A percentile compares a stretch with the other conserved stretches of the same genome.
Conservation (phyloP, 192 early-diverging fungal species). For the Linnemannia elongata region DNA sequence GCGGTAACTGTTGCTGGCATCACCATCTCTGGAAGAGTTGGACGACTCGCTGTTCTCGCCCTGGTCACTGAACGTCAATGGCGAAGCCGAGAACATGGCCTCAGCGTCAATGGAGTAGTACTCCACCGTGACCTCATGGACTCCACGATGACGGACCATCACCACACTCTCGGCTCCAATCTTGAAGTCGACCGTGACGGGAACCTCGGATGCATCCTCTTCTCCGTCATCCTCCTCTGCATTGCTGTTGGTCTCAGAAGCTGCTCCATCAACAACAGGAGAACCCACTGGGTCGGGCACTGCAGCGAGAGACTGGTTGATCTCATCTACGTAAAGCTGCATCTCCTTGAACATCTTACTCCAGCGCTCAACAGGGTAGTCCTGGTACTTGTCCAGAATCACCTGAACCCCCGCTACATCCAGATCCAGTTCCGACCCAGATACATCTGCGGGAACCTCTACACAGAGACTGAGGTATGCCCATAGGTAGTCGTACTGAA, state of each 20-base stretch:
- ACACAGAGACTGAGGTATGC: conserved; percentile 44
- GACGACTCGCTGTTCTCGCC: conserved; percentile 45
- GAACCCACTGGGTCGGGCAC: not conserved
- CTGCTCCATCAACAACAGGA: not conserved
- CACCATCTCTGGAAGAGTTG: not conserved
- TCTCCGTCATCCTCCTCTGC: conserved; percentile 14
- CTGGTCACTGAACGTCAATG: conserved; percentile 59
- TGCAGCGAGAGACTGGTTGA: conserved; percentile 10
- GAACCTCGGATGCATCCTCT: conserved; percentile 23
- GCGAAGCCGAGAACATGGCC: conserved; percentile 65
- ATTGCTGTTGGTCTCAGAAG: not conserved
- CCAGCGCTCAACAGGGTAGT: conserved; percentile 60
- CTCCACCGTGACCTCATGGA: conserved; percentile 46
- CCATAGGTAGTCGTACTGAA: conserved; percentile 48
- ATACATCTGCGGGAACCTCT: conserved; percentile 21
- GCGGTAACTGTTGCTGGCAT: conserved; percentile 39
- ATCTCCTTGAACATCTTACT: conserved; percentile 59
- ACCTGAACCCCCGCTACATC: conserved; percentile 29
- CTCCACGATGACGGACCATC: conserved; percentile 56
- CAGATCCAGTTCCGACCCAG: not conserved
- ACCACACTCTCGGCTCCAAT: conserved; percentile 44
- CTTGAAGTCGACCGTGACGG: conserved; percentile 59
- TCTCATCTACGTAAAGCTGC: conserved; percentile 53
- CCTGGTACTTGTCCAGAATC: conserved; percentile 26
- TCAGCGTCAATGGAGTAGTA: conserved; percentile 66